A percentile compares a stretch with the other conserved stretches of the same genome.
Conservation (phyloP, 192 early-diverging fungal genomes). For the Gryganskiella cystojenkinii region DNA sequence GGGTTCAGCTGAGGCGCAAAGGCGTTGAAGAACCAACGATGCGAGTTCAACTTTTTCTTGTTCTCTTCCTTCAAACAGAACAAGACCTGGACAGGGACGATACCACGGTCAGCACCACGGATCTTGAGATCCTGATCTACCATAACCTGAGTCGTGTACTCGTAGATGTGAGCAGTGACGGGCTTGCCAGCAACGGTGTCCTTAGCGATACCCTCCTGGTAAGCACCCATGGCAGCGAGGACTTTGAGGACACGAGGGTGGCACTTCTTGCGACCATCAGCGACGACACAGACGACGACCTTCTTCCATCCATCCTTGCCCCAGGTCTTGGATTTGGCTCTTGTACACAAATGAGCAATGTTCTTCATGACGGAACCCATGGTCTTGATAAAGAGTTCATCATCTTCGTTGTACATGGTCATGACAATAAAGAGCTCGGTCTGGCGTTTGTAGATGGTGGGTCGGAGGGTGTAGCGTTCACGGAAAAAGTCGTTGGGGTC, state of each 20-base stretch:
- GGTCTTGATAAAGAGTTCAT: slow-evolving; percentile 88
- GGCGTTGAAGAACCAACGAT: slow-evolving; percentile 97
- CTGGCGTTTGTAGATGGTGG: slow-evolving; percentile 60
- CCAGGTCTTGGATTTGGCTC: slow-evolving; percentile 80
- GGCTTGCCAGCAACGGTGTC: slow-evolving; percentile 74
- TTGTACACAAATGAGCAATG: slow-evolving; percentile 89
- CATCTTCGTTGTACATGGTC: slow-evolving; percentile 82
- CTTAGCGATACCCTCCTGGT: slow-evolving; percentile 77
- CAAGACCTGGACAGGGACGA: slow-evolving; percentile 88
- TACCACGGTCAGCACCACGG: slow-evolving; percentile 71
- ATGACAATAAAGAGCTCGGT: slow-evolving; percentile 78
- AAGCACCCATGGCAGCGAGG: slow-evolving; percentile 83
- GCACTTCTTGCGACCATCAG: slow-evolving; percentile 89
- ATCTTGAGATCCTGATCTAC: slow-evolving; percentile 75
- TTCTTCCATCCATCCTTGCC: slow-evolving; percentile 91
- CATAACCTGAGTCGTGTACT: slow-evolving; percentile 87
- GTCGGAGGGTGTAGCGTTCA: slow-evolving; percentile 70
- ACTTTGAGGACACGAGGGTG: slow-evolving; percentile 81
- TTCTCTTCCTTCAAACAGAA: slow-evolving; percentile 96
- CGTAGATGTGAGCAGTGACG: slow-evolving; percentile 88
- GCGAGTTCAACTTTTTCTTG: slow-evolving; percentile 94
- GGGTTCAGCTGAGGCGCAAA: slow-evolving; percentile 86
- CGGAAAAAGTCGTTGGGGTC: slow-evolving; percentile 73
- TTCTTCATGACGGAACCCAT: slow-evolving; percentile 93
- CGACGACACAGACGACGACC: slow-evolving; percentile 92